Evolutionary conservation across 1,139 yeast genomes (phyloP), one percentile per base, ranked within the genome.

Genomic region (Protomyces arabidopsidicola): DNA sequence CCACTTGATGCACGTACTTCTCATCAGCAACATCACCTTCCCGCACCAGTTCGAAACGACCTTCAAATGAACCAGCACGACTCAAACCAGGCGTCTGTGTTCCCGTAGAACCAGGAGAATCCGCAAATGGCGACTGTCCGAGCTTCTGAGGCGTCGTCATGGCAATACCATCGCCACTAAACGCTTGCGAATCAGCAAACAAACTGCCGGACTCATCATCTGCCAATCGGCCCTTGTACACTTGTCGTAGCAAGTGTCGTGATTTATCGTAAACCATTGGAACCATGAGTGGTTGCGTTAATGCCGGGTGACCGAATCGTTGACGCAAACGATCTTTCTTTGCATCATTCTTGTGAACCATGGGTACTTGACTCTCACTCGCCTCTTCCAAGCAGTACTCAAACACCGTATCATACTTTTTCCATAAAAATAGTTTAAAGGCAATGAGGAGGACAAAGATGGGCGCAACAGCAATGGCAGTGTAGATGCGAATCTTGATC

Each of bases 181-280:
- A 18, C 5, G 22, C 10, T 12, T 16, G 22, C 22, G 48, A n/a
- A 16, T 42, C 48, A 42, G 16, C 48, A 42, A 42, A 42, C 48
- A 42, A 3, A 20, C 48, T 18, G 6, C 48, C 48, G 1, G 48
- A n/a, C 31, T 56, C 59, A 22, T 52, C 65, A 18, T 53, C 53
- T 8, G 45, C 18, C 38, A 60, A 38, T 10, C 61, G 60, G n/a
- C 67, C 67, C 16, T 53, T 53, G 54, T 65, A 65, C 14, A 68
- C 55, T 34, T 65, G 58, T 10, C 71, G 70, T 51, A 75, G 63
- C 55, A 70, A 20, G 51, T 65, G 68, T 38, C 71, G 71, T 2
- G 75, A 72, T 27, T 68, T 68, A 20, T 72, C 69, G 60, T 72
- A 71, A n/a, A 75, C 75, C 76, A 75, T 73, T 5, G 77, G 77